These are phyloP conservation scores for Vigna mungo DNA, from an alignment of 306 rosid species.

Conservation along the genomic window DNA sequence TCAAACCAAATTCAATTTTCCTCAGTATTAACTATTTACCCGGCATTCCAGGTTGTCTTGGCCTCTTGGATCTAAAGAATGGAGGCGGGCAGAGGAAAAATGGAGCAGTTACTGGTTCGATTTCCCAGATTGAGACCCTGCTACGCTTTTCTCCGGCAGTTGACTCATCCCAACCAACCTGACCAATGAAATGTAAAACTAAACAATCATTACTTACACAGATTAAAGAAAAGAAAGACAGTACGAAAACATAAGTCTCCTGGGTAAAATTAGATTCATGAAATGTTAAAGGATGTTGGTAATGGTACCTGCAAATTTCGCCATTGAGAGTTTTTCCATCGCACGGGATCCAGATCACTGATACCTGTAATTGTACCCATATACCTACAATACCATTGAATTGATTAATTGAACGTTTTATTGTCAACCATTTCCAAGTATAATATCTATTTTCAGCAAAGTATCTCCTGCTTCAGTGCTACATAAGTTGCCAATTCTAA, in stretches of 20 bases:
- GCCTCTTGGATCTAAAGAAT: slow-evolving; percentile 83
- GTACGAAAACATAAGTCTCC: not conserved
- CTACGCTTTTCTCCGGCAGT: slow-evolving; percentile 90
- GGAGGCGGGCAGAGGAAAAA: slow-evolving; percentile 97
- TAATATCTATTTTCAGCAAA: slow-evolving; percentile 12
- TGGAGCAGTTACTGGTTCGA: slow-evolving; percentile 97
- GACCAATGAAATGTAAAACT: slow-evolving; percentile 25
- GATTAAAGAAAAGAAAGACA: not conserved
- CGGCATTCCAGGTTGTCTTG: slow-evolving; percentile 92
- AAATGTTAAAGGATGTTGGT: slow-evolving; percentile 24
- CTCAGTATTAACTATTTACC: slow-evolving; percentile 52
- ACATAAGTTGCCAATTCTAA: not conserved
- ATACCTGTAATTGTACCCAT: slow-evolving; percentile 98
- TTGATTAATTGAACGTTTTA: not conserved
- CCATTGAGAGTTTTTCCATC: slow-evolving; percentile 99
- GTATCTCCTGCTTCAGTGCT: not conserved
- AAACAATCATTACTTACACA: not conserved
- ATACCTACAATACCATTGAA: slow-evolving; percentile 65
- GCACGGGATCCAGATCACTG: slow-evolving; percentile 86
- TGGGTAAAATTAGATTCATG: not conserved
- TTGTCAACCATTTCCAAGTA: slow-evolving; percentile 17
- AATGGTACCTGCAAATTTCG: slow-evolving; percentile 86
- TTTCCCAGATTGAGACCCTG: slow-evolving; percentile 96
- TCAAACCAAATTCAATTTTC: not conserved
- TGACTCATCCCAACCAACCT: slow-evolving; percentile 99